Conservation (phyloP, 805 yeast genomes). For the Candida sanyiensis region DNA sequence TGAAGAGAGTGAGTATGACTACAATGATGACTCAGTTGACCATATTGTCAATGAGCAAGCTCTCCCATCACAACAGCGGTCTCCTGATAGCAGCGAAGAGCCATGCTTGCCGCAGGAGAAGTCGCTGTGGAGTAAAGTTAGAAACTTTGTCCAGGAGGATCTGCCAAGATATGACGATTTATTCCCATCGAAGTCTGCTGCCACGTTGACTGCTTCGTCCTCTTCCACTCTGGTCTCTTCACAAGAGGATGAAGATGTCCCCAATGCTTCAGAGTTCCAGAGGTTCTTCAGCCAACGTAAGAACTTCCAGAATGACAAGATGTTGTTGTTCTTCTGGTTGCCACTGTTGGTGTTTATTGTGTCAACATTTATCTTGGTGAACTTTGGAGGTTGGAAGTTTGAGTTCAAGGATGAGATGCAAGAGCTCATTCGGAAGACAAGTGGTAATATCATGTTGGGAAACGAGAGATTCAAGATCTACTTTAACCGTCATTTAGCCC, state of each 20-base stretch:
- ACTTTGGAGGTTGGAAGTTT: conserved; percentile 29
- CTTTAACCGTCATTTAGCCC: conserved; percentile 33
- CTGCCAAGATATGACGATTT: conserved; percentile 74
- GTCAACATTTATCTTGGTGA: conserved; percentile 37
- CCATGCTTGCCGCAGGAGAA: conserved; percentile 14
- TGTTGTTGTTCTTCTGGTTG: conserved; percentile 87
- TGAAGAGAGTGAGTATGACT: conserved; percentile 27
- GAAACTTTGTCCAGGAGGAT: conserved; percentile 35
- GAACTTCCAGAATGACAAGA: conserved; percentile 61
- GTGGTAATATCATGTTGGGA: conserved; percentile 48
- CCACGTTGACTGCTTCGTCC: too few relatives aligned
- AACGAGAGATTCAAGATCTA: conserved; percentile 43
- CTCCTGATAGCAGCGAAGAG: neutral
- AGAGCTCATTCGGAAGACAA: conserved; percentile 35
- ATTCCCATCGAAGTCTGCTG: conserved; percentile 45
- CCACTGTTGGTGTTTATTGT: conserved; percentile 62
- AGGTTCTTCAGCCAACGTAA: conserved; percentile 39
- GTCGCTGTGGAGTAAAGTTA: conserved; percentile 34
- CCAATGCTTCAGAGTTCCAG: conserved; percentile 28
- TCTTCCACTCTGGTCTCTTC: conserved; percentile 7
- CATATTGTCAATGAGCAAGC: neutral
- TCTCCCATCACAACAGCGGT: neutral
- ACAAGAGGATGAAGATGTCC: conserved; percentile 6
- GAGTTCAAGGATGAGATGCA: conserved; percentile 32
- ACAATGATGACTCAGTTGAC: conserved; percentile 4